phyloP scores from a whole-genome alignment of 129 eudicot genomes.

The Helianthus annuus region DNA sequence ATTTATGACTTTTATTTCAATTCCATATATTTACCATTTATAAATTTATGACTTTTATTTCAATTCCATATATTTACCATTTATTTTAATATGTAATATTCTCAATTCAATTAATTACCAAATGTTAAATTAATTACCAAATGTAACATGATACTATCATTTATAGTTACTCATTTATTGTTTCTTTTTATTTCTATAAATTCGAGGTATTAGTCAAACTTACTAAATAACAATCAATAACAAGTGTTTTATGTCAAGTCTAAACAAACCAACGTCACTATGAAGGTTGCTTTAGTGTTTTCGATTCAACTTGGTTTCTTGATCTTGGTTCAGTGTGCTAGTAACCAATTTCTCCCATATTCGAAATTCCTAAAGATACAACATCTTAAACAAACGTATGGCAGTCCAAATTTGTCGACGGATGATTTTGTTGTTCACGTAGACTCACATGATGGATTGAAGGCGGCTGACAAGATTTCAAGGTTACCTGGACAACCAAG shows the following conservation, averaged over 20 bases:
- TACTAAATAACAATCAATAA: not conserved
- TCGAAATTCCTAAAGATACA: slow-evolving; percentile 20
- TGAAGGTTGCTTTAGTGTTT: slow-evolving; percentile 27
- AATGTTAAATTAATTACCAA: too few relatives aligned
- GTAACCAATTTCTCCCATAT: slow-evolving; percentile 28
- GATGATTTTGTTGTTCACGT: slow-evolving; percentile 29
- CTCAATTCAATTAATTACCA: too few relatives aligned
- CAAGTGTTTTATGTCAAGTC: not conserved
- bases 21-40: too few relatives aligned
- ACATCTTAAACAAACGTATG: slow-evolving; percentile 9
- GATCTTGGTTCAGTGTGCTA: slow-evolving; percentile 32
- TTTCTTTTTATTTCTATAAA: too few relatives aligned
- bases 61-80: too few relatives aligned
- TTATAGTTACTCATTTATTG: too few relatives aligned
- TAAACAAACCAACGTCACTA: slow-evolving; percentile 7
- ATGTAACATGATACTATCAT: too few relatives aligned
- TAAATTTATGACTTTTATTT: too few relatives aligned
- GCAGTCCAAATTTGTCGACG: not conserved
- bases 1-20: too few relatives aligned
- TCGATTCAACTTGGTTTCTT: slow-evolving; percentile 26
- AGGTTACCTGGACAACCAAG: slow-evolving; percentile 59
- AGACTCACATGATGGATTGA: slow-evolving; percentile 38
- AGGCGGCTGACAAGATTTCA: slow-evolving; percentile 47
- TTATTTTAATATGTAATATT: too few relatives aligned
- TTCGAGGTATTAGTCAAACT: too few relatives aligned